phyloP scores from a whole-genome alignment of 768 basidiomycete genomes.

The Fomitopsis serialis region DNA sequence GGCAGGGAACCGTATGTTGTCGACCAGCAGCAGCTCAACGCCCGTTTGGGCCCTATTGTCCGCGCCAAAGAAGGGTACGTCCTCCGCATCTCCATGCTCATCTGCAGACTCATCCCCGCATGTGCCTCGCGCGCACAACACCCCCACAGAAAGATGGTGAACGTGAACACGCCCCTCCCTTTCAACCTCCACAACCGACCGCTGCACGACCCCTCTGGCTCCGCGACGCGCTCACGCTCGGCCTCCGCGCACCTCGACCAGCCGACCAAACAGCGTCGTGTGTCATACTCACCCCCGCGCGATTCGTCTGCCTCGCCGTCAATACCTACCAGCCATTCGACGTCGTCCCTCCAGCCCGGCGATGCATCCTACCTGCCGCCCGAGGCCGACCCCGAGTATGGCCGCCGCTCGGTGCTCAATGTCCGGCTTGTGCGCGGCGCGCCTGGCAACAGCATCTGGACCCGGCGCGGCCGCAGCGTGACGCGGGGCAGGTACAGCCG shows the following conservation, averaged over 20 bases:
- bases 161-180: conserved; percentile 53
- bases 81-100: not conserved
- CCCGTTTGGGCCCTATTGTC: conserved; percentile 49
- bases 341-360: conserved; percentile 25
- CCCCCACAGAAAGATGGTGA: conserved; percentile 60
- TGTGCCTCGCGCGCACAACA: not conserved
- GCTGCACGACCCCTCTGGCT: conserved; percentile 11
- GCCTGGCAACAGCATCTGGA: conserved; percentile 14
- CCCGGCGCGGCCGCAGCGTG: conserved; percentile 8
- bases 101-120: not conserved
- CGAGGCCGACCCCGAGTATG: conserved; percentile 19
- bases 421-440: conserved; percentile 22
- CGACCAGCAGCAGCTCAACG: conserved; percentile 47
- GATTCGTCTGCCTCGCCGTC: conserved; percentile 21
- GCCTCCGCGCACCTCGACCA: conserved; percentile 14
- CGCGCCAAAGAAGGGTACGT: conserved; percentile 57
- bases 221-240: conserved; percentile 32
- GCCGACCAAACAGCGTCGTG: conserved; percentile 12
- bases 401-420: conserved; percentile 21
- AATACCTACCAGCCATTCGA: conserved; percentile 24
- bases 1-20: conserved; percentile 18
- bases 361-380: conserved; percentile 25
- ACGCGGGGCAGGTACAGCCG: conserved; percentile 16
- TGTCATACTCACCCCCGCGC: conserved; percentile 18
- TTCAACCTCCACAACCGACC: conserved; percentile 51